Conservation (phyloP, 1,139 yeast species). For the Protomyces gravidus region DNA sequence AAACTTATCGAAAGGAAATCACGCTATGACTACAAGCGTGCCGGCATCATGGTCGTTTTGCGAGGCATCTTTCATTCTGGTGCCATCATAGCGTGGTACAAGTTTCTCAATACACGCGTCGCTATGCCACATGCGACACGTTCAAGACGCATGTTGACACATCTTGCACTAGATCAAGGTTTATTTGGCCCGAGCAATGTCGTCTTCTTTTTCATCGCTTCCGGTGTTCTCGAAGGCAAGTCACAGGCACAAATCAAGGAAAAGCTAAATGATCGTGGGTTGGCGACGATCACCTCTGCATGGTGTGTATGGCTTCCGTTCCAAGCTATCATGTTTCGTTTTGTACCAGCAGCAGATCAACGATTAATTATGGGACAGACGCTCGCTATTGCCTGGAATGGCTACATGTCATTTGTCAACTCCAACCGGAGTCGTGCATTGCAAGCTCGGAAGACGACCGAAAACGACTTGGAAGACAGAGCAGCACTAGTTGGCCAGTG, state of each 20-base stretch:
- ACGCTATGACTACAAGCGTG: constrained; percentile 10
- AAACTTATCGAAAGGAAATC: constrained; percentile 5
- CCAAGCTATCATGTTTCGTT: constrained; percentile 1
- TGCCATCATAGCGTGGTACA: constrained; percentile 24
- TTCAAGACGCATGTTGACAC: background rate
- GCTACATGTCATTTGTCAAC: background rate
- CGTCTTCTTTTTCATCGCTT: constrained; percentile 21
- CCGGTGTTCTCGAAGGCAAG: constrained; percentile 20
- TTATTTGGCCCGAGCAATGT: constrained; percentile 23
- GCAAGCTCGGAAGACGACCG: background rate
- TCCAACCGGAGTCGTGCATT: background rate
- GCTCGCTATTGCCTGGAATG: background rate
- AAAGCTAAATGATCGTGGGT: constrained; percentile 10
- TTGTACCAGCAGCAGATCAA: constrained; percentile 1
- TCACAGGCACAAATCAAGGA: constrained; percentile 10
- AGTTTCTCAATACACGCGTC: constrained; percentile 8
- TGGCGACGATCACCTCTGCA: constrained; percentile 17
- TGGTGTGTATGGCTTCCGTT: constrained; percentile 10
- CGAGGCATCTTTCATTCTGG: constrained; percentile 20
- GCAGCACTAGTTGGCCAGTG: background rate
- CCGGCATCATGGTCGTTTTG: constrained; percentile 16
- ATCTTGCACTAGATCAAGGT: constrained; percentile 15
- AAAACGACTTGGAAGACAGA: background rate
- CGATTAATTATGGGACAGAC: background rate
- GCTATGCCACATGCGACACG: background rate